Percentiles rank a stretch among this genome's conserved stretches.
Evolutionary conservation across 345 rosid species (phyloP).

Genomic region (Gossypium bickii): DNA sequence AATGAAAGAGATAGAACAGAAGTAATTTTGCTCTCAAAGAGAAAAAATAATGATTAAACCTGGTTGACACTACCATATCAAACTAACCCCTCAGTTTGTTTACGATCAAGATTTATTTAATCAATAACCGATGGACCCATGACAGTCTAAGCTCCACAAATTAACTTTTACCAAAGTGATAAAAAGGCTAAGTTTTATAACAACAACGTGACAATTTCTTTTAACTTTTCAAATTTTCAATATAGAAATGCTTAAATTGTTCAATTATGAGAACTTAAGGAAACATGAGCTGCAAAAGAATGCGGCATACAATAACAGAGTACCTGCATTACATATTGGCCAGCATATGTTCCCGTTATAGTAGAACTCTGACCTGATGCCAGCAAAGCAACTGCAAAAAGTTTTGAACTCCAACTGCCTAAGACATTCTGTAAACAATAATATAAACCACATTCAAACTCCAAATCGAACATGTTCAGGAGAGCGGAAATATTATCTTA

Average conservation of each 20-base stretch:
- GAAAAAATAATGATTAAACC: no score
- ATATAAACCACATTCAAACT: neutral
- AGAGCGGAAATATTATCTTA: neutral
- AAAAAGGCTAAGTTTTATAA: no score
- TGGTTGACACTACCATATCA: no score
- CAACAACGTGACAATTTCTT: neutral
- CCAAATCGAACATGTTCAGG: neutral
- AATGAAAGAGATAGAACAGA: neutral
- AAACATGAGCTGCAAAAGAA: neutral
- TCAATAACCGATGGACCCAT: no score
- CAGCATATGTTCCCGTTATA: constrained; percentile 96
- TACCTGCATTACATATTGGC: constrained; percentile 98
- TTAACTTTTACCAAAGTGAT: no score
- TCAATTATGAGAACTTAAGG: neutral
- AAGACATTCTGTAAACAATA: constrained; percentile 69
- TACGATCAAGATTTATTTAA: no score
- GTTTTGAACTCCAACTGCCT: constrained; percentile 94
- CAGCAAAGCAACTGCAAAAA: constrained; percentile 82
- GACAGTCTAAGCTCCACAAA: no score
- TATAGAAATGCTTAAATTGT: neutral
- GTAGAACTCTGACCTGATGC: constrained; percentile 99
- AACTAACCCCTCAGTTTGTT: no score
- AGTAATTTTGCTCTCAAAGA: neutral
- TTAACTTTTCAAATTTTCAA: constrained; percentile 4
- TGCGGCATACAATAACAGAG: neutral